phyloP scores from a whole-genome alignment of 1,284 basidiomycete genomes.

The Tremellales sp. region DNA sequence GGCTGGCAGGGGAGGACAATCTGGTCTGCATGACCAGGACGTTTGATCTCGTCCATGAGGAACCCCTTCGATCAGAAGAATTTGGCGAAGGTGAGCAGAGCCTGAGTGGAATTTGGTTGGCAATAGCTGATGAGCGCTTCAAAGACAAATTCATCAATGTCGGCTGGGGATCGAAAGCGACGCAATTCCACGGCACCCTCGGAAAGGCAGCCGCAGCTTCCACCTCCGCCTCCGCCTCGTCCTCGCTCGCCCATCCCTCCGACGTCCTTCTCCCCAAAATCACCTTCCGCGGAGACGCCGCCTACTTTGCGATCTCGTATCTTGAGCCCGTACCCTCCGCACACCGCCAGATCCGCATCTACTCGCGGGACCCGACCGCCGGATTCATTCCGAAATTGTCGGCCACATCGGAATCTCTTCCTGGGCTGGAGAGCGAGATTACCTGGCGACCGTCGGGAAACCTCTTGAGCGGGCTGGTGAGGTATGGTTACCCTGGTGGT shows the following conservation, averaged over 20 bases:
- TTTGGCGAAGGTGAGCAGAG: constrained; percentile 81
- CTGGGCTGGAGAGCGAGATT: constrained; percentile 76
- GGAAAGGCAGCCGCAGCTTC: constrained; percentile 78
- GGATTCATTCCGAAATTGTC: constrained; percentile 63
- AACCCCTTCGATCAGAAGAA: constrained; percentile 64
- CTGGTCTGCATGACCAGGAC: constrained; percentile 83
- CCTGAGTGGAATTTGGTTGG: constrained; percentile 2
- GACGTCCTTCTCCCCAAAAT: constrained; percentile 73
- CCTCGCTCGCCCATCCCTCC: constrained; percentile 52
- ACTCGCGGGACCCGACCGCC: constrained; percentile 57
- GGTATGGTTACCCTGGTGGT: constrained; percentile 68
- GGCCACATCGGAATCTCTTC: constrained; percentile 76
- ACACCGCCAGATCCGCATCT: constrained; percentile 68
- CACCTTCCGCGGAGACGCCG: constrained; percentile 89
- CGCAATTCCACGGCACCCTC: constrained; percentile 94
- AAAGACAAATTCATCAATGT: constrained; percentile 86
- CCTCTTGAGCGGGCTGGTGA: constrained; percentile 75
- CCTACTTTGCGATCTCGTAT: constrained; percentile 80
- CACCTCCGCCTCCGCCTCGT: constrained; percentile 50
- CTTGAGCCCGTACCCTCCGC: constrained; percentile 50
- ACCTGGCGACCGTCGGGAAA: constrained; percentile 87
- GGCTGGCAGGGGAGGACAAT: constrained; percentile 63
- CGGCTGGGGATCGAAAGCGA: constrained; percentile 96
- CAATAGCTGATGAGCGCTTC: constrained; percentile 10
- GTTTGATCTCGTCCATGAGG: constrained; percentile 83